Conservation (phyloP, 176 grass and related monocot species). For the Cenchrus purpureus region DNA sequence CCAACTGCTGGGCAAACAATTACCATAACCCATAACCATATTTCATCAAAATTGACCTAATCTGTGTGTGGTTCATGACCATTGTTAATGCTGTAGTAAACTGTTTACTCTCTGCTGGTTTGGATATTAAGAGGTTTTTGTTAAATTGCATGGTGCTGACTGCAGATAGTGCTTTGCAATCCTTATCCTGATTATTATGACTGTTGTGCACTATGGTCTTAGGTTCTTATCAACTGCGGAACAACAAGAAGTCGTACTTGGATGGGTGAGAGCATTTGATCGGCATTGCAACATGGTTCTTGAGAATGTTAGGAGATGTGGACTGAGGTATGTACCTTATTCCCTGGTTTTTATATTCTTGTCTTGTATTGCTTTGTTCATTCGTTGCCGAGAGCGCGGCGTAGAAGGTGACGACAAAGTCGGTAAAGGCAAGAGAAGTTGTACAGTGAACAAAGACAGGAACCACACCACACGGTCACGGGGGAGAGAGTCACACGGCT, state of each 20-base stretch:
- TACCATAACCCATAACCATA: not conserved
- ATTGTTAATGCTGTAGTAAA: not conserved
- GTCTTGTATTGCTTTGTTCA: not conserved
- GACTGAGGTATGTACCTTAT: conserved; percentile 66
- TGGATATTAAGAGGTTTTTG: not conserved
- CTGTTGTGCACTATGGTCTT: conserved; percentile 1
- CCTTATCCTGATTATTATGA: not conserved
- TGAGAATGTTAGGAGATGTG: conserved; percentile 98
- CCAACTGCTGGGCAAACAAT: not conserved
- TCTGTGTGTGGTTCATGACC: too few relatives aligned
- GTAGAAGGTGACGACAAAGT: too few relatives aligned
- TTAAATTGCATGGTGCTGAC: not conserved
- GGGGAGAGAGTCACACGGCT: too few relatives aligned
- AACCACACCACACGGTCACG: too few relatives aligned
- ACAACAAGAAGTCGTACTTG: conserved; percentile 96
- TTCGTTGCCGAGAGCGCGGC: too few relatives aligned
- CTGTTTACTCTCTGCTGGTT: not conserved
- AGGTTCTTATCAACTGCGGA: conserved; percentile 98
- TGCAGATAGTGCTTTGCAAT: not conserved
- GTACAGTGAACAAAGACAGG: conserved; percentile 92
- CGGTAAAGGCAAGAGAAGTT: conserved; percentile 99
- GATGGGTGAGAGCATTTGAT: conserved; percentile 93
- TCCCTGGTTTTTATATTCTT: not conserved
- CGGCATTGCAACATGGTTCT: conserved; percentile 98
- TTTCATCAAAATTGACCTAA: conserved; percentile 25